These are phyloP conservation scores for Lentinus tigrinus DNA, from an alignment of 768 basidiomycete species.

Conservation along the genomic window DNA sequence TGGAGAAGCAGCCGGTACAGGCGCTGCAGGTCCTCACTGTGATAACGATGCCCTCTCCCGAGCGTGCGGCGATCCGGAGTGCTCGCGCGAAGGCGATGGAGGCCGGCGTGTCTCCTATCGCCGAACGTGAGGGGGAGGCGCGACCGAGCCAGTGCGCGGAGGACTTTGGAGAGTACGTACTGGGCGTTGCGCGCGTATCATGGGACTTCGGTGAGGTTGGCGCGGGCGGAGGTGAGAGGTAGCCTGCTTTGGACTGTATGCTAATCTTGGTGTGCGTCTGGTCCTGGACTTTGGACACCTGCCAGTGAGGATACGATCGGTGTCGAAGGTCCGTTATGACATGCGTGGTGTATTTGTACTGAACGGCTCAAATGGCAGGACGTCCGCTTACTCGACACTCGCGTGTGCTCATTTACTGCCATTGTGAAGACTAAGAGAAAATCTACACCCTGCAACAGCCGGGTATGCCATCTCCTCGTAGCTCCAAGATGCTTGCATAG, in stretches of 20 bases:
- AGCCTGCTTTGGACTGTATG: not conserved
- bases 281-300: too few species aligned
- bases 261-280: not conserved
- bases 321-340: too few species aligned
- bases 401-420: too few species aligned
- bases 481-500: too few species aligned
- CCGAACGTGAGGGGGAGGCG: not conserved
- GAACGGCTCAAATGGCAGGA: too few species aligned
- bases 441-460: too few species aligned
- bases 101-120: not conserved
- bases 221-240: not conserved
- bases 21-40: slow-evolving; percentile 24
- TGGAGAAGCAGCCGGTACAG: not conserved
- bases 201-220: slow-evolving; percentile 11
- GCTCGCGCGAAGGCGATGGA: not conserved
- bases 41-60: slow-evolving; percentile 25
- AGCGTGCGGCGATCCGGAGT: not conserved
- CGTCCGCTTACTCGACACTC: too few species aligned
- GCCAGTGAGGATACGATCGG: too few species aligned
- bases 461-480: too few species aligned
- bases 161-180: slow-evolving; percentile 13
- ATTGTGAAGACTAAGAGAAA: too few species aligned
- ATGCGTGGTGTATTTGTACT: too few species aligned
- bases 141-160: not conserved
- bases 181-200: slow-evolving; percentile 11